Evolutionary conservation across 2,329 filamentous ascomycete genomes (phyloP).

Genomic region (Colletotrichum gigasporum): DNA sequence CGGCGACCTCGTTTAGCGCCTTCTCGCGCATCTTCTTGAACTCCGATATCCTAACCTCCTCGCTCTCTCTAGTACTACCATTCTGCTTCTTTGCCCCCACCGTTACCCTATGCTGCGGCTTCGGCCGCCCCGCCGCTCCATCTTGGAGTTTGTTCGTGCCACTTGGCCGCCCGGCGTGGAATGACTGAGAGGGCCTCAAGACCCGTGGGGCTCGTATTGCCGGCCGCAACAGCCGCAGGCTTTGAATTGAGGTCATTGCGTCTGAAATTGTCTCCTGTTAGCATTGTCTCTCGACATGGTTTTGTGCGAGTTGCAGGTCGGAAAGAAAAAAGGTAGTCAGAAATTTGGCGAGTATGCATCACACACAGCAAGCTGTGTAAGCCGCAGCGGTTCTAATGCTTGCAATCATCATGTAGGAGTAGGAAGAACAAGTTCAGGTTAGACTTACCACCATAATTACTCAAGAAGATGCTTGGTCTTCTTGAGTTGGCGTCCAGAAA

Average conservation of each 20-base stretch:
- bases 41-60: constrained; percentile 9
- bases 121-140: not conserved
- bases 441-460: constrained; percentile 30
- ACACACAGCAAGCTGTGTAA: constrained; percentile 55
- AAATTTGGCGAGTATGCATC: constrained; percentile 51
- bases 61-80: not conserved
- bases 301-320: constrained; percentile 34
- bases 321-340: constrained; percentile 41
- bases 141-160: constrained; percentile 23
- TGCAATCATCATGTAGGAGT: constrained; percentile 46
- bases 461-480: constrained; percentile 26
- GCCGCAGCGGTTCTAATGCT: constrained; percentile 60
- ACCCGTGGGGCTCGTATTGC: constrained; percentile 31
- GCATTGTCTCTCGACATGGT: constrained; percentile 25
- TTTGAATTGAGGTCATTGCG: constrained; percentile 48
- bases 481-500: constrained; percentile 28
- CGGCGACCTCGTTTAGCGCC: constrained; percentile 12
- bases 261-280: constrained; percentile 29
- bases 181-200: constrained; percentile 9
- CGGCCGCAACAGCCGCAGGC: constrained; percentile 42
- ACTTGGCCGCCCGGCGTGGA: constrained; percentile 20
- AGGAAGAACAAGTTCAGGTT: not conserved
- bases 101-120: constrained; percentile 8
- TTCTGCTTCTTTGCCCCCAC: not conserved
- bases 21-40: constrained; percentile 27